Conservation (phyloP, 1,284 basidiomycete species). For the Vanrija pseudolonga region DNA sequence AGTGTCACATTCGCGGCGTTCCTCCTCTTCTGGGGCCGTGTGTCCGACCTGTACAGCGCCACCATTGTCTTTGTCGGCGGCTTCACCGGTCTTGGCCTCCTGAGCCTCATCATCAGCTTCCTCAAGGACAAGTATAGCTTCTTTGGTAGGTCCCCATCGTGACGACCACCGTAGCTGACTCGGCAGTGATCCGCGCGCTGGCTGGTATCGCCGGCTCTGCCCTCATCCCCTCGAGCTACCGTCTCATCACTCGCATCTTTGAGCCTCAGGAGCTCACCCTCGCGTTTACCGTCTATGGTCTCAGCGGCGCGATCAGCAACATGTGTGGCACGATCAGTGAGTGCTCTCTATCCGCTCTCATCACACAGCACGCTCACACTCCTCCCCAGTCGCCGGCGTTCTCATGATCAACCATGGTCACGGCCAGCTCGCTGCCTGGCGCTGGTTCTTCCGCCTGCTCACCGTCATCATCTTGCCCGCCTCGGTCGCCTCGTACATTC, state of each 20-base stretch:
- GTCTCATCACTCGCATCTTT: constrained; percentile 42
- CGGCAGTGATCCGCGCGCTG: constrained; percentile 26
- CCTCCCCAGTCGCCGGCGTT: constrained; percentile 28
- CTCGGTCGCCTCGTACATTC: constrained; percentile 15
- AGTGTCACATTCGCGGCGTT: constrained; percentile 41
- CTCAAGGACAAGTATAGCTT: constrained; percentile 30
- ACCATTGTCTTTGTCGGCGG: constrained; percentile 32
- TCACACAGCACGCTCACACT: too few relatives aligned
- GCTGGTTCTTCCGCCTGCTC: constrained; percentile 38
- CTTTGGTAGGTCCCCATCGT: constrained; percentile 18
- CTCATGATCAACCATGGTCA: constrained; percentile 43
- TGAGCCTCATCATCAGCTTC: constrained; percentile 36
- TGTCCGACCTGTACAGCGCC: constrained; percentile 37
- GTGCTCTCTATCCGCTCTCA: too few relatives aligned
- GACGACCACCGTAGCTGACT: too few relatives aligned
- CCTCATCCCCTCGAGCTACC: constrained; percentile 40
- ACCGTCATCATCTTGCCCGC: constrained; percentile 29
- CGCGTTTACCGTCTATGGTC: constrained; percentile 41
- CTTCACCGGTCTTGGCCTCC: constrained; percentile 28
- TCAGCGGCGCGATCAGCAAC: constrained; percentile 46
- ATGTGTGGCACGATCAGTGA: constrained; percentile 30
- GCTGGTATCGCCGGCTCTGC: constrained; percentile 31
- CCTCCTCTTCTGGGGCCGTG: constrained; percentile 38
- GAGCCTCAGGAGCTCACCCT: constrained; percentile 28
- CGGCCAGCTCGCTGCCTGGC: constrained; percentile 41